A percentile compares a stretch with the other conserved stretches of the same genome.
These are phyloP conservation scores for Lentinus brumalis DNA, from an alignment of 768 basidiomycete genomes.

Conservation along the genomic window DNA sequence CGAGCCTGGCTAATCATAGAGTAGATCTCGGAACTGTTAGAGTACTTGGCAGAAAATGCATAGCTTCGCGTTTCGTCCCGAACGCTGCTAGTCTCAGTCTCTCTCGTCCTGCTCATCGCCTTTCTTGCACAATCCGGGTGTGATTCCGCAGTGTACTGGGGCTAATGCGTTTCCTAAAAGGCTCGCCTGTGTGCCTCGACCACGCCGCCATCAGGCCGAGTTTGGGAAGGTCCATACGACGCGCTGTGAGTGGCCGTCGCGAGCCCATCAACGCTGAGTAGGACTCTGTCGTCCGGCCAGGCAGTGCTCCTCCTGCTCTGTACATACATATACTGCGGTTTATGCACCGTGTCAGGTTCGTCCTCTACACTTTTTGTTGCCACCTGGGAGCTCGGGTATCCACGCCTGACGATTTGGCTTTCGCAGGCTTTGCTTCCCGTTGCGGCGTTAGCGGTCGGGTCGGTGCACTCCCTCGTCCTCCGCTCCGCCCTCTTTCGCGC, in stretches of 20 bases:
- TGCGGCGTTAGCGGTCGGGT: background rate
- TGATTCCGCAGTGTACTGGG: background rate
- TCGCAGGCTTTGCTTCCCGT: background rate
- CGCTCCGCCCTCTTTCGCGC: background rate
- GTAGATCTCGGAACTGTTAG: background rate
- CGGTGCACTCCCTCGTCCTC: background rate
- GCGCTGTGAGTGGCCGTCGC: background rate
- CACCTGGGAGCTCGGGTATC: conserved; percentile 4
- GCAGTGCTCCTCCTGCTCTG: background rate
- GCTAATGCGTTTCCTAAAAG: conserved; percentile 5
- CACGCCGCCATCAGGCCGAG: conserved; percentile 19
- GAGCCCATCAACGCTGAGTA: background rate
- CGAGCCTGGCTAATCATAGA: background rate
- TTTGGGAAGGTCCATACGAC: conserved; percentile 7
- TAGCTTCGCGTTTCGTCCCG: background rate
- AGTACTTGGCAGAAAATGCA: background rate
- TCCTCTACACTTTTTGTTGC: background rate
- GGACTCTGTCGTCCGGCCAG: background rate
- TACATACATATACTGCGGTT: background rate
- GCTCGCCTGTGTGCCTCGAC: conserved; percentile 12
- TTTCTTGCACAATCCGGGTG: background rate
- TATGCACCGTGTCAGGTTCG: background rate
- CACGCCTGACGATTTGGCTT: conserved; percentile 11
- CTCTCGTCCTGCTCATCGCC: background rate
- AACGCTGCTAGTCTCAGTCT: background rate